Percentiles rank a stretch among this genome's conserved stretches.
phyloP scores from a whole-genome alignment of 1,139 yeast species.

The Nakaseomyces delphensis region DNA sequence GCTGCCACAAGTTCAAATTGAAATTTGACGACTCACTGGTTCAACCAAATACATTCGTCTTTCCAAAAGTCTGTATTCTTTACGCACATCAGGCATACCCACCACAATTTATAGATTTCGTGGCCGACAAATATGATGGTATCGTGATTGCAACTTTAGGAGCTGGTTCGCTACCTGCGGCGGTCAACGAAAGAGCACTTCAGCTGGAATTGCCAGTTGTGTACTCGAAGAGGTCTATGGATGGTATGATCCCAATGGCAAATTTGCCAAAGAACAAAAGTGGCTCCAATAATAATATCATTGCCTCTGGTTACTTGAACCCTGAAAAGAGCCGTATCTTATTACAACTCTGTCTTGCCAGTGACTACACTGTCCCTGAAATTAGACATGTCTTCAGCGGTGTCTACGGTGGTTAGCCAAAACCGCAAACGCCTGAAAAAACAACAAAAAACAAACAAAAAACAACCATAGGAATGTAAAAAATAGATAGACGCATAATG shows the following conservation, averaged over 20 bases:
- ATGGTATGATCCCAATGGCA: slow-evolving; percentile 49
- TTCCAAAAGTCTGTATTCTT: slow-evolving; percentile 40
- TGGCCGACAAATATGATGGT: slow-evolving; percentile 41
- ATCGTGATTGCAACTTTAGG: slow-evolving; percentile 63
- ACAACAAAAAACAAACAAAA: too few relatives aligned
- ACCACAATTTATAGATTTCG: slow-evolving; percentile 39
- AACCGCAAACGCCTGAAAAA: too few relatives aligned
- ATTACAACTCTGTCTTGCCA: slow-evolving; percentile 48
- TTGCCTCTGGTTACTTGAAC: slow-evolving; percentile 60
- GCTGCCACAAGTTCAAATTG: slow-evolving; percentile 39
- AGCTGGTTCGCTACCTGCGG: slow-evolving; percentile 54
- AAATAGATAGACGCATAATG: too few relatives aligned
- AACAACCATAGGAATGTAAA: too few relatives aligned
- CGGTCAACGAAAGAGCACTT: slow-evolving; percentile 37
- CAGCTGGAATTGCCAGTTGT: slow-evolving; percentile 44
- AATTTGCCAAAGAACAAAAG: slow-evolving; percentile 34
- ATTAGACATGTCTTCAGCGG: slow-evolving; percentile 44
- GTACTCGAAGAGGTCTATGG: slow-evolving; percentile 60
- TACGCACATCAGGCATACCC: slow-evolving; percentile 58
- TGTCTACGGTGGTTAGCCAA: slow-evolving; percentile 39
- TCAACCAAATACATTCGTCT: slow-evolving; percentile 15
- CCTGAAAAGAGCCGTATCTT: slow-evolving; percentile 60
- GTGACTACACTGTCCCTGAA: slow-evolving; percentile 35
- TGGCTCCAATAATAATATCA: slow-evolving; percentile 23
- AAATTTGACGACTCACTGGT: slow-evolving; percentile 21